These are phyloP conservation scores for Exophiala bonariae DNA, from an alignment of 2,329 filamentous ascomycete species.

Conservation along the genomic window DNA sequence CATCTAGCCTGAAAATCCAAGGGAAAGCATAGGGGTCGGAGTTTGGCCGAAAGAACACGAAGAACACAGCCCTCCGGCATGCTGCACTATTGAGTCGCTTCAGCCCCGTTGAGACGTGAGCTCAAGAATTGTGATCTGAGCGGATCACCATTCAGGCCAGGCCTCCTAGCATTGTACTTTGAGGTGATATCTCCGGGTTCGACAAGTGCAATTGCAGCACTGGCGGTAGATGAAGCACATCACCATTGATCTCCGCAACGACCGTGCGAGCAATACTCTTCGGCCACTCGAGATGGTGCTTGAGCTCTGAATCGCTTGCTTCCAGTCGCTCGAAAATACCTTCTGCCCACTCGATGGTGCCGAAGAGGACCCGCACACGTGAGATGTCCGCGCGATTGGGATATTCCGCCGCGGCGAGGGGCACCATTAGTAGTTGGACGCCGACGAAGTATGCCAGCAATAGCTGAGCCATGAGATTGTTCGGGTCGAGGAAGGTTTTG, in stretches of 20 bases:
- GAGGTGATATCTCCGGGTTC: conserved; percentile 12
- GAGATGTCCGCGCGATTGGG: conserved; percentile 22
- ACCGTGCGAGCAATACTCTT: conserved; percentile 18
- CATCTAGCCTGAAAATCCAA: too few relatives aligned
- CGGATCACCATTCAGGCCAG: not conserved
- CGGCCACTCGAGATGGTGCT: conserved; percentile 22
- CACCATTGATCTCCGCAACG: conserved; percentile 24
- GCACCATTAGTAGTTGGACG: conserved; percentile 45
- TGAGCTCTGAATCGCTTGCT: conserved; percentile 27
- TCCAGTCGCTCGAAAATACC: conserved; percentile 33
- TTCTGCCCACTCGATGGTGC: conserved; percentile 41
- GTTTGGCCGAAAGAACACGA: too few relatives aligned
- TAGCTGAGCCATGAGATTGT: conserved; percentile 44
- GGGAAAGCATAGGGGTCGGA: too few relatives aligned
- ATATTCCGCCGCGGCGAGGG: conserved; percentile 36
- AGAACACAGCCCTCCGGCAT: too few relatives aligned
- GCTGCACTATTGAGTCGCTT: too few relatives aligned
- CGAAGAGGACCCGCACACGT: conserved; percentile 17
- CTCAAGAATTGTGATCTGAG: too few relatives aligned
- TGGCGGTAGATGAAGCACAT: conserved; percentile 18
- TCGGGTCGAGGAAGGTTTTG: conserved; percentile 43
- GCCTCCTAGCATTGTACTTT: conserved; percentile 14
- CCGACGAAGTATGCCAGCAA: conserved; percentile 50
- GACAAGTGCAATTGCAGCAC: conserved; percentile 23
- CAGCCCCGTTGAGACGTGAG: too few relatives aligned